Evolutionary conservation across 1,284 basidiomycete species (phyloP), one percentile per base, ranked within the genome.

Genomic region (Coniophora puteana): DNA sequence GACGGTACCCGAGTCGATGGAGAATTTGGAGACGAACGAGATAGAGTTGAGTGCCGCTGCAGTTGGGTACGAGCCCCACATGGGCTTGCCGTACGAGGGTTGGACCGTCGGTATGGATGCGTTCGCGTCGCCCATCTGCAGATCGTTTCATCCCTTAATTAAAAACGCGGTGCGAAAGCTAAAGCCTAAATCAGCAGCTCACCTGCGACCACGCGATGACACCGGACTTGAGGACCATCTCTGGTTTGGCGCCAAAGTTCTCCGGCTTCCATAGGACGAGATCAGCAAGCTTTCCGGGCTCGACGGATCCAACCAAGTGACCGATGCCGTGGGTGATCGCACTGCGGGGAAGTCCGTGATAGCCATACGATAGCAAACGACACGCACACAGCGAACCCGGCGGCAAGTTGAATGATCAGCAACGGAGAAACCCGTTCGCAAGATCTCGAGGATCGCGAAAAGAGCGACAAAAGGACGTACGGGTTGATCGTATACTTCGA

Each of bases 401-500:
- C n/a, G n/a, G n/a, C n/a, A n/a, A n/a, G n/a, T n/a, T n/a, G n/a
- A n/a, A n/a, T n/a, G n/a, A n/a, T n/a, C n/a, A n/a, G n/a, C n/a
- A n/a, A n/a, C n/a, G n/a, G n/a, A n/a, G n/a, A n/a, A n/a, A n/a
- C n/a, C n/a, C n/a, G n/a, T n/a, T n/a, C n/a, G n/a, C n/a, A n/a
- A n/a, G 36, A 46, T 36, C 17, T 46, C 30, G 34, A 24, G 18
- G 29, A 33, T 18, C 27, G 8, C n/a, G 25, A 28, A 28, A 7
- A 27, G 7, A 14, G n/a, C 36, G 28, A 46, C 32, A 14, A 23
- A 27, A 23, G 24, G 8, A 77, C 91, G 58, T 50, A 94, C 91
- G 96, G 93, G 60, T 99, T 99, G 62, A 99, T 82, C 8, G 95
- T 99, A 63, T 98, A 97, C 62, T 99, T 99, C 11, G 94, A 79